Conservation (phyloP, 169 alveolate species). For the Theileria parva region DNA sequence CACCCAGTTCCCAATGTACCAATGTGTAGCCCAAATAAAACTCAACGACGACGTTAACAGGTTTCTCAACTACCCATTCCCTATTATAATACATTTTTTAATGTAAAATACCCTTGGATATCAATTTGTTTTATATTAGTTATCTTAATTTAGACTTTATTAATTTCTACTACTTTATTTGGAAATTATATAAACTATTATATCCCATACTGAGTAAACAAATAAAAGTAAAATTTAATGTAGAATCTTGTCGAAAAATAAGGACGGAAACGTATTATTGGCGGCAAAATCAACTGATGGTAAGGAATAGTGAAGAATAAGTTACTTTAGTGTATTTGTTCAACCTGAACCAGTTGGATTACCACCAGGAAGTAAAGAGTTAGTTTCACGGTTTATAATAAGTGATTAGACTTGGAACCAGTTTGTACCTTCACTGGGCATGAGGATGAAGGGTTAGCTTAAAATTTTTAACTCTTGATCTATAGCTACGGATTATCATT, state of each 20-base stretch:
- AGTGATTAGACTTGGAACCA: constrained; percentile 35
- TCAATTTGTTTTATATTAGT: too few relatives aligned
- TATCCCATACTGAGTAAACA: too few relatives aligned
- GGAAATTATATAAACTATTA: too few relatives aligned
- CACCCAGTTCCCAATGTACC: constrained; percentile 57
- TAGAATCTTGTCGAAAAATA: constrained; percentile 45
- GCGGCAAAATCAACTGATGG: constrained; percentile 64
- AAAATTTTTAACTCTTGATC: neutral
- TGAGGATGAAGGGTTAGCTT: constrained; percentile 52
- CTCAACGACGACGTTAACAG: constrained; percentile 52
- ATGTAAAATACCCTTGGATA: too few relatives aligned
- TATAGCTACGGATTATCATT: constrained; percentile 57
- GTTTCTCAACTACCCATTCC: neutral
- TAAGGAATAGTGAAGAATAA: neutral
- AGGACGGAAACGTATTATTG: constrained; percentile 30
- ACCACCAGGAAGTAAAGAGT: constrained; percentile 24
- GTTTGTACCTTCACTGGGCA: constrained; percentile 31
- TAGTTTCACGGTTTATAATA: neutral
- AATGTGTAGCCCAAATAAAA: constrained; percentile 37
- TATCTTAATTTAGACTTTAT: too few relatives aligned
- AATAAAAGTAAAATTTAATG: neutral
- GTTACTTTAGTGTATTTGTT: constrained; percentile 38
- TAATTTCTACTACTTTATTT: too few relatives aligned
- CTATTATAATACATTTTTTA: too few relatives aligned
- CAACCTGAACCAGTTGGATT: constrained; percentile 21